A percentile compares a stretch with the other conserved stretches of the same genome.
Conservation (phyloP, 306 rosid genomes). For the Canavalia ensiformis region DNA sequence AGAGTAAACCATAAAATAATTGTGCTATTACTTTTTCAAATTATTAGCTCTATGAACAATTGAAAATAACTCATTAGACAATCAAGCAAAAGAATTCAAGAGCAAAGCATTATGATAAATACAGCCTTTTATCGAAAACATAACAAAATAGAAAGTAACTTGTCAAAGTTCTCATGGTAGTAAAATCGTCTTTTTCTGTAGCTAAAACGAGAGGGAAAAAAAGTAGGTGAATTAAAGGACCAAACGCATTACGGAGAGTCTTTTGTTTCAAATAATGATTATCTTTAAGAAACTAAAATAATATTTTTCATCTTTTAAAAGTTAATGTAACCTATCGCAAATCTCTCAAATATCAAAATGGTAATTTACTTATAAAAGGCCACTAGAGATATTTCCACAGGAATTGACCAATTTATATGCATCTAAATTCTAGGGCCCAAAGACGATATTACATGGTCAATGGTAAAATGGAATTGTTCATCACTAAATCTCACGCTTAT, state of each 20-base stretch:
- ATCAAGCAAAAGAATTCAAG: not conserved
- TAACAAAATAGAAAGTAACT: not conserved
- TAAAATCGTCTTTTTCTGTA: not conserved
- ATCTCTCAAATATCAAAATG: too few relatives aligned
- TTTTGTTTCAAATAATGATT: not conserved
- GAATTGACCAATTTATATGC: not conserved
- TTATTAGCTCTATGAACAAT: not conserved
- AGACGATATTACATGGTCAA: not conserved
- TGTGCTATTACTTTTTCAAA: not conserved
- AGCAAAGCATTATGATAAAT: not conserved
- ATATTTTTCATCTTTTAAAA: too few relatives aligned
- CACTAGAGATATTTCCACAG: not conserved
- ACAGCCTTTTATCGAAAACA: not conserved
- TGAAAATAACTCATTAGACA: not conserved
- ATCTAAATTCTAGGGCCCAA: not conserved
- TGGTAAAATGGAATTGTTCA: constrained; percentile 8
- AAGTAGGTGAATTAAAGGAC: not conserved
- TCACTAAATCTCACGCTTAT: not conserved
- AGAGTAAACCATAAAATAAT: not conserved
- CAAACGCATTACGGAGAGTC: not conserved
- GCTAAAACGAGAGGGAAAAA: not conserved
- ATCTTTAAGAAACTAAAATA: too few relatives aligned
- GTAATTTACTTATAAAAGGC: not conserved
- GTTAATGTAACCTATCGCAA: too few relatives aligned
- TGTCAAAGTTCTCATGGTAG: not conserved